A percentile compares a stretch with the other conserved stretches of the same genome.
These are phyloP conservation scores for Protomyces lactucae-debilis DNA, from an alignment of 1,139 yeast genomes.

Conservation along the genomic window DNA sequence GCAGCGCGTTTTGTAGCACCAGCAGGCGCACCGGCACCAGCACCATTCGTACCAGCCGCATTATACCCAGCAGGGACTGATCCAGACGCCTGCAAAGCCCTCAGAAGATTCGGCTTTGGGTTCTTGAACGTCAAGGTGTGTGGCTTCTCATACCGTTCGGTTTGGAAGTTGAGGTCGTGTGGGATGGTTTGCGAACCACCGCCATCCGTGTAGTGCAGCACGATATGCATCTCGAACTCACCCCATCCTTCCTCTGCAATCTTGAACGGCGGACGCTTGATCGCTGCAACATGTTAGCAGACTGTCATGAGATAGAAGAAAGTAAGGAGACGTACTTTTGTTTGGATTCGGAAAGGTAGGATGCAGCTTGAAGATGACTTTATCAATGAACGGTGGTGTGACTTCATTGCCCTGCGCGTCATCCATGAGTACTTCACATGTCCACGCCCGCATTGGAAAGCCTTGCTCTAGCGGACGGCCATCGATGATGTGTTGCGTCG, in stretches of 20 bases:
- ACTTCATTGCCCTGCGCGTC: slow-evolving; percentile 77
- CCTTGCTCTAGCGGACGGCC: slow-evolving; percentile 86
- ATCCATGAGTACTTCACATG: slow-evolving; percentile 66
- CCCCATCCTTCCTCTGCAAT: slow-evolving; percentile 98
- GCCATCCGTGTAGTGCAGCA: slow-evolving; percentile 72
- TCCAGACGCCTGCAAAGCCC: slow-evolving; percentile 26
- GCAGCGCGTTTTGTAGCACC: slow-evolving; percentile 42
- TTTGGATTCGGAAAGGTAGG: slow-evolving; percentile 91
- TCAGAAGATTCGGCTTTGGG: slow-evolving; percentile 20
- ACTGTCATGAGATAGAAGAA: background rate
- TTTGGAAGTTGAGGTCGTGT: slow-evolving; percentile 83
- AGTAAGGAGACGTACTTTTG: slow-evolving; percentile 42
- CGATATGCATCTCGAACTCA: slow-evolving; percentile 83
- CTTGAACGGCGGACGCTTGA: slow-evolving; percentile 81
- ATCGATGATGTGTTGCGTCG: slow-evolving; percentile 43
- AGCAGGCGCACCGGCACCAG: slow-evolving; percentile 73
- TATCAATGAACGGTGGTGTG: slow-evolving; percentile 85
- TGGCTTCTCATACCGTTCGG: slow-evolving; percentile 71
- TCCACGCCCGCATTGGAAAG: slow-evolving; percentile 96
- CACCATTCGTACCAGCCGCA: slow-evolving; percentile 65
- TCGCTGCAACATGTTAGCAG: slow-evolving; percentile 37
- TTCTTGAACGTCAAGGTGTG: slow-evolving; percentile 42
- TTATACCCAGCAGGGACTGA: slow-evolving; percentile 44
- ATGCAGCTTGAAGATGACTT: slow-evolving; percentile 86
- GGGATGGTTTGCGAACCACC: slow-evolving; percentile 80